Evolutionary conservation across 192 early-diverging fungal genomes (phyloP), one percentile per base, ranked within the genome.

Genomic region (Kickxella alabastrina): DNA sequence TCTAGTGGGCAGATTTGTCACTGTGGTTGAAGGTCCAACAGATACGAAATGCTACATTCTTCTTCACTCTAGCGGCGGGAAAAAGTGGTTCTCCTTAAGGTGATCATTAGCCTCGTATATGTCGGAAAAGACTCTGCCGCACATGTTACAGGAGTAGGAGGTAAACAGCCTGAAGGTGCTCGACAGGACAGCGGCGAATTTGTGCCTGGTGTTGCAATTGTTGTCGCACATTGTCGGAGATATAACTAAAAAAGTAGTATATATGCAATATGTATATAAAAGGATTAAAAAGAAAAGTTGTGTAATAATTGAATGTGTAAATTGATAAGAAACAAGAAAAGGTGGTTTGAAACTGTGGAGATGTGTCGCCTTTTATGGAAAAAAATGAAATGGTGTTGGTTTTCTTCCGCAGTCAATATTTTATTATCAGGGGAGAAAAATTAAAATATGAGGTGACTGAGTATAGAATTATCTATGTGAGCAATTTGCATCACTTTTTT

Each of bases 11-110:
- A n/a, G n/a, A n/a, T n/a, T n/a, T n/a, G n/a, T n/a, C n/a, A n/a
- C n/a, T n/a, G n/a, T n/a, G n/a, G n/a, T n/a, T n/a, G n/a, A n/a
- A n/a, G n/a, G n/a, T n/a, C n/a, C n/a, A n/a, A n/a, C n/a, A n/a
- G n/a, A n/a, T n/a, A n/a, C n/a, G n/a, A n/a, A n/a, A n/a, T n/a
- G n/a, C n/a, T n/a, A n/a, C n/a, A n/a, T n/a, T n/a, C n/a, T n/a
- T n/a, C n/a, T n/a, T n/a, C 52, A 57, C 44, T 72, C 68, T 4
- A 75, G 32, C 5, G 59, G 59, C n/a, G 71, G 71, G 35, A 67
- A 75, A 50, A 75, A 75, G 57, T 75, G 71, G 46, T 51, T 52
- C 23, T 67, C 71, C 43, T 63, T 62, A 49, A 75, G 64, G 24
- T 75, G 71, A 31, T 75, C 65, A 36, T 56, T 53, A 27, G 71